Conservation (phyloP, 108 stramenopile genomes). For the Aureococcus anophagefferens region DNA sequence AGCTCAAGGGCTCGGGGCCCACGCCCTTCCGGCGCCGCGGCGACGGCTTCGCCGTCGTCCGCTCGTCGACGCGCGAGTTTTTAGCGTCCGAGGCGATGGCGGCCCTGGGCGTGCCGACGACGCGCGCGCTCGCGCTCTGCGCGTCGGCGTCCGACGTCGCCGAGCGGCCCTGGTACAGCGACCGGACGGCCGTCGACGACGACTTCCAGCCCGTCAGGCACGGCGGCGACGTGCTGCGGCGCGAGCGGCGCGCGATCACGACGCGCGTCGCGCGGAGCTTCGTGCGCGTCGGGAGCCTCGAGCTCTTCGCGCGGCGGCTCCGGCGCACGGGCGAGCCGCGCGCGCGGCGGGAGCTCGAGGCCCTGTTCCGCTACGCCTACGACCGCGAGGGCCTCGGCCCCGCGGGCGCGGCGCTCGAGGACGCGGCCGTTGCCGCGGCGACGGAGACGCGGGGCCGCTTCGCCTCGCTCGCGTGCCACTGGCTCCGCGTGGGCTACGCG, state of each 20-base stretch:
- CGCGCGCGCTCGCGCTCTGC: slow-evolving; percentile 67
- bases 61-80: slow-evolving; percentile 86
- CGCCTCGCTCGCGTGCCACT: slow-evolving; percentile 10
- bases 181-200: slow-evolving; percentile 21
- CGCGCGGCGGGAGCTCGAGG: too few relatives aligned
- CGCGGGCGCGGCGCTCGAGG: too few relatives aligned
- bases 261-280: slow-evolving; percentile 66
- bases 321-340: too few relatives aligned
- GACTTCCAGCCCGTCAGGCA: slow-evolving; percentile 51
- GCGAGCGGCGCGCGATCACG: slow-evolving; percentile 72
- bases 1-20: slow-evolving; percentile 86
- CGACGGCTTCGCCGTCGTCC: slow-evolving; percentile 86
- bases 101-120: slow-evolving; percentile 71
- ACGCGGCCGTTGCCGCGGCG: too few relatives aligned
- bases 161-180: slow-evolving; percentile 60
- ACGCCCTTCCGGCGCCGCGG: slow-evolving; percentile 88
- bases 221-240: slow-evolving; percentile 48
- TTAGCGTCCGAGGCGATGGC: slow-evolving; percentile 92
- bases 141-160: slow-evolving; percentile 44
- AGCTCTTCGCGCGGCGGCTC: slow-evolving; percentile 57
- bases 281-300: slow-evolving; percentile 70
- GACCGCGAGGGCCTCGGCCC: too few relatives aligned
- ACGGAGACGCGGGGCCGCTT: too few relatives aligned
- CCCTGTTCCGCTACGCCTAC: too few relatives aligned
- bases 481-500: slow-evolving; percentile 80